phyloP scores from a whole-genome alignment of 2,329 filamentous ascomycete genomes.

The Onygenales sp. region DNA sequence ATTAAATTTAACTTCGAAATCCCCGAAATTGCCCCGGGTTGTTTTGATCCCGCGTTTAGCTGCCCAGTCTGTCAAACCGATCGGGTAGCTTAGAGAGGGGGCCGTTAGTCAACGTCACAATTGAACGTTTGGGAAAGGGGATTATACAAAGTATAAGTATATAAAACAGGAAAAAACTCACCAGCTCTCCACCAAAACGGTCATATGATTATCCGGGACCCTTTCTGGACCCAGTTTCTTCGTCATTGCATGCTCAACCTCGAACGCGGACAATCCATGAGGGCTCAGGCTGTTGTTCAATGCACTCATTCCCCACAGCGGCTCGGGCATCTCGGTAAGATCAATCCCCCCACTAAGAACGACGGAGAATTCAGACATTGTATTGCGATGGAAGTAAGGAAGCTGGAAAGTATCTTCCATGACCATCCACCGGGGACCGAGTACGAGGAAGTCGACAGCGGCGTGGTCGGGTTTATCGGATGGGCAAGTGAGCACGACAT shows the following conservation, averaged over 20 bases:
- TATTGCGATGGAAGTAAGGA: conserved; percentile 56
- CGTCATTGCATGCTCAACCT: not conserved
- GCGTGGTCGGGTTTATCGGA: conserved; percentile 50
- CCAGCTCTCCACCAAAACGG: not conserved
- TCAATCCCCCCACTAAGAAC: not conserved
- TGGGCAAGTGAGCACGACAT: conserved; percentile 53
- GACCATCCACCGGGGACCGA: conserved; percentile 54
- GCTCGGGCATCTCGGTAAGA: not conserved
- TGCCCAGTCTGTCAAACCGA: no score
- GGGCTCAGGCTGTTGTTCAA: not conserved
- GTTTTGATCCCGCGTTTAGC: no score
- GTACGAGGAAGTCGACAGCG: conserved; percentile 55
- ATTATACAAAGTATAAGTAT: not conserved
- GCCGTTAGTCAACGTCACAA: no score
- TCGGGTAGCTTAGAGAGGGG: no score
- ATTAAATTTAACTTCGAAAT: no score
- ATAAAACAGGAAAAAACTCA: not conserved
- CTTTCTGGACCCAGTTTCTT: not conserved
- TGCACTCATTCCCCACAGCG: not conserved
- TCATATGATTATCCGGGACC: not conserved
- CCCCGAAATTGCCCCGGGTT: no score
- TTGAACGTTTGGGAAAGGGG: no score
- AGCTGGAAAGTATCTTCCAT: conserved; percentile 50
- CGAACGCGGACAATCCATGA: not conserved
- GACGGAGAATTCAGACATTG: conserved; percentile 47